Base-by-base conservation (phyloP, 805 yeast genomes). In the Candida chilensis region DNA sequence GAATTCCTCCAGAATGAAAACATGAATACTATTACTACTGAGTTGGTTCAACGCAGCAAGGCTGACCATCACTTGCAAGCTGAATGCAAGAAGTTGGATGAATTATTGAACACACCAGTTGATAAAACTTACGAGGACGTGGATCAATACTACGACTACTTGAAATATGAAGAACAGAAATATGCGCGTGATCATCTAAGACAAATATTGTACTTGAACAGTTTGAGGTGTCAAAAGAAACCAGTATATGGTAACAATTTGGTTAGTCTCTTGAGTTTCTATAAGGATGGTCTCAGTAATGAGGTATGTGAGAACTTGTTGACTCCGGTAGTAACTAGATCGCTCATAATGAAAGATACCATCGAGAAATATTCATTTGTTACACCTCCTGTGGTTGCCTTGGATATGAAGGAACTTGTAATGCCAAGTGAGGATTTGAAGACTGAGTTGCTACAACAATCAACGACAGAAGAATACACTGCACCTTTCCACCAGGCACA, bases 321-420 rank as follows among this genome's bases (percentile, higher is more conserved):
- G 12, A 61, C 54, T 30, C 66, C 75, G 2, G 38, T 71, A 30
- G 48, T 50, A 17, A 54, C 64, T 0, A 52, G 72, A 36, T 45
- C 67, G 4, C 29, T 48, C 3, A 27, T 37, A 0, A 60, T 77
- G 63, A 49, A 56, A 7, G 74, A 71, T 20, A 47, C 60, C 0
- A 68, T 90, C 35, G 85, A 83, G 26, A 75, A 79, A 37, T 92
- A 67, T 54, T 84, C 94, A 0, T 90, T 84, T 38, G 70, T 90
- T 4, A 92, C 97, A 0, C 98, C 99, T 0, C 63, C 77, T 3
- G 95, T 74, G 4, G 94, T 87, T 2, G 68, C 85, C 1, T 61
- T 83, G 30, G 90, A 87, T 47, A 65, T 79, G 68, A 65, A 72
- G 28, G 72, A 75, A 26, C 52, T 66, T 26, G 34, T 63, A 1